Percentiles rank a stretch among this genome's conserved stretches.
Evolutionary conservation across 305 asterid genomes (phyloP).

Genomic region (Fraxinus albicans): DNA sequence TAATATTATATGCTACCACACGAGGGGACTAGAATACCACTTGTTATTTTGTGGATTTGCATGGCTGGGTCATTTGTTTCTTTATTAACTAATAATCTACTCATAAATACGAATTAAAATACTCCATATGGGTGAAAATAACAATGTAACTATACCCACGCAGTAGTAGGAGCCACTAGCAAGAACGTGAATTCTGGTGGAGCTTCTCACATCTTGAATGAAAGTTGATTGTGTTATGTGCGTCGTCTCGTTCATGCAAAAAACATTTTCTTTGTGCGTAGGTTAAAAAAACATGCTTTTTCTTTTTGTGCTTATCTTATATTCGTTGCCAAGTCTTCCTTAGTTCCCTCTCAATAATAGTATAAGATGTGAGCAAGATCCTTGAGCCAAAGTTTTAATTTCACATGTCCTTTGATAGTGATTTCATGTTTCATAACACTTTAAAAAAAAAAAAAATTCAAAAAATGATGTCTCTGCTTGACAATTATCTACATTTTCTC

Average conservation of each 20-base stretch:
- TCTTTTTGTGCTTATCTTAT: neutral
- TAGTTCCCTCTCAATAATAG: neutral
- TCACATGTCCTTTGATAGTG: neutral
- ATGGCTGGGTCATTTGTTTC: neutral
- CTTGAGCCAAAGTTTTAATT: neutral
- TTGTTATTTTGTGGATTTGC: neutral
- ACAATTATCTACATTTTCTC: neutral
- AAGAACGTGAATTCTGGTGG: neutral
- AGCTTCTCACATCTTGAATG: neutral
- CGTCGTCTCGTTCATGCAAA: neutral
- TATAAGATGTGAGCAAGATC: neutral
- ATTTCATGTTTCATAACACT: neutral
- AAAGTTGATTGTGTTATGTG: neutral
- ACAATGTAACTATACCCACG: neutral
- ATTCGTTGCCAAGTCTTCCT: neutral
- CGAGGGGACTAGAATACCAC: neutral
- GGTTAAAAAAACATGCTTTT: no score
- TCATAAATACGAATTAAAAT: neutral
- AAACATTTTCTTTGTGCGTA: no score
- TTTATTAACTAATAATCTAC: neutral
- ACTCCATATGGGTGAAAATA: neutral
- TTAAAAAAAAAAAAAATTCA: neutral
- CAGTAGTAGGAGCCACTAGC: neutral
- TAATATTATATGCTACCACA: neutral
- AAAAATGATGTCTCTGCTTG: neutral